Base-by-base conservation (phyloP, 2,329 filamentous ascomycete species). In the Fusarium abutilonis region DNA sequence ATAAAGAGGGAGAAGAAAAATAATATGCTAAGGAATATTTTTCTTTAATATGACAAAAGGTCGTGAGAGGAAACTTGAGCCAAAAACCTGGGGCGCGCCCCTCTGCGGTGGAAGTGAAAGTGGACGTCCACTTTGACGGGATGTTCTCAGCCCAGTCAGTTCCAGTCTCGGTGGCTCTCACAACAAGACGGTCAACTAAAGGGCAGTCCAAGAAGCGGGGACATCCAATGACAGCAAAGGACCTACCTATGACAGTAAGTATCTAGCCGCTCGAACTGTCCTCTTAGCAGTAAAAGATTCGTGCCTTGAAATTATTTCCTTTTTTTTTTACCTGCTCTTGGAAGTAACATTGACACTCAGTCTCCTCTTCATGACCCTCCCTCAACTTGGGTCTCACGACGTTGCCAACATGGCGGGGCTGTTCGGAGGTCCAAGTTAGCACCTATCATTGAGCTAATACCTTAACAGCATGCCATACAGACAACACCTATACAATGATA, bases 131-230 rank as follows among this genome's bases (percentile, higher is more conserved):
- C 57, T 53, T 61, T 54, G 62, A 58, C 29, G 53, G 61, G 3
- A 58, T 32, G 53, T 44, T 58, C 52, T 45, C 36, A 55, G 56
- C 32, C 48, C 46, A 52, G 40, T 40, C 19, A 19, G 13, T 11
- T 9, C 29, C 13, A 31, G 29, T 31, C 29, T 9, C 31, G 58
- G 62, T 63, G 52, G 56, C 52, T 51, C 61, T 52, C 50, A 35
- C 47, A 44, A 50, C 47, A 11, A 53, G 56, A 64, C 62, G 57
- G 62, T 65, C 62, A 66, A 66, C 62, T 51, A 56, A 48, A 34
- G 62, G 48, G 36, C 35, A 29, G 35, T 32, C 44, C 41, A 54
- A 59, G 57, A 64, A 64, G 62, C 61, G 62, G 62, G 52, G 57
- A 40, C 61, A 17, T 28, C 41, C 19, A 48, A 60, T 55, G 32